phyloP scores from a whole-genome alignment of 371 early-diverging fungal species.

The Lichtheimia ramosa region DNA sequence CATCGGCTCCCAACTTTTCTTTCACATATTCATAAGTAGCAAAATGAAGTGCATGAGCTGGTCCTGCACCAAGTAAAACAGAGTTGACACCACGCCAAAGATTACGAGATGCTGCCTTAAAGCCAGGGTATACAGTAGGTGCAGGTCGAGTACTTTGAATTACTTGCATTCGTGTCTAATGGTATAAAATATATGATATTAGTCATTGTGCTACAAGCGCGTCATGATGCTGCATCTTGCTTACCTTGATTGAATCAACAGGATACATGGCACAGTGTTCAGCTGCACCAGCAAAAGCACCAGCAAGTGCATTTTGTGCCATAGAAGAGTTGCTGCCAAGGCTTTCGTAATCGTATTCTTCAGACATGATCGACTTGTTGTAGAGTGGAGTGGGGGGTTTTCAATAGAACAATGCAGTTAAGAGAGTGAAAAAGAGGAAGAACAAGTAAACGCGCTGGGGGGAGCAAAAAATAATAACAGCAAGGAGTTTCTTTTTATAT shows the following conservation, averaged over 20 bases:
- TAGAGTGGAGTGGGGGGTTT: background rate
- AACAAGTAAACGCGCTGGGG: background rate
- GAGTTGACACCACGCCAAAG: conserved; percentile 94
- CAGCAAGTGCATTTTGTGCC: conserved; percentile 83
- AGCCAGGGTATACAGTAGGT: background rate
- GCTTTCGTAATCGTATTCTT: conserved; percentile 87
- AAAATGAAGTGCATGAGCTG: conserved; percentile 96
- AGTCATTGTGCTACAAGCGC: background rate
- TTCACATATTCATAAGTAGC: conserved; percentile 92
- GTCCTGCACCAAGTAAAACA: conserved; percentile 92
- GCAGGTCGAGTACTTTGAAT: conserved; percentile 23
- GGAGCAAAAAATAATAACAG: too few relatives aligned
- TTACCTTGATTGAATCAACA: conserved; percentile 91
- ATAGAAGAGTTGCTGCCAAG: conserved; percentile 80
- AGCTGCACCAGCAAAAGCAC: conserved; percentile 95
- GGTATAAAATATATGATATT: background rate
- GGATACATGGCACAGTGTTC: conserved; percentile 97
- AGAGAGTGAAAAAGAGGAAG: background rate
- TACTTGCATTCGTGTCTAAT: conserved; percentile 50
- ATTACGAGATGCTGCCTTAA: conserved; percentile 39
- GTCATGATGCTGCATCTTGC: background rate
- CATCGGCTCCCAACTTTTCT: conserved; percentile 45
- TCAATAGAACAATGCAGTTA: background rate
- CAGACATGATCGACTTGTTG: conserved; percentile 19
- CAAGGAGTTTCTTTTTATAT: too few relatives aligned